phyloP scores from a whole-genome alignment of 2,329 filamentous ascomycete species.

The Hypoxylon sp. region DNA sequence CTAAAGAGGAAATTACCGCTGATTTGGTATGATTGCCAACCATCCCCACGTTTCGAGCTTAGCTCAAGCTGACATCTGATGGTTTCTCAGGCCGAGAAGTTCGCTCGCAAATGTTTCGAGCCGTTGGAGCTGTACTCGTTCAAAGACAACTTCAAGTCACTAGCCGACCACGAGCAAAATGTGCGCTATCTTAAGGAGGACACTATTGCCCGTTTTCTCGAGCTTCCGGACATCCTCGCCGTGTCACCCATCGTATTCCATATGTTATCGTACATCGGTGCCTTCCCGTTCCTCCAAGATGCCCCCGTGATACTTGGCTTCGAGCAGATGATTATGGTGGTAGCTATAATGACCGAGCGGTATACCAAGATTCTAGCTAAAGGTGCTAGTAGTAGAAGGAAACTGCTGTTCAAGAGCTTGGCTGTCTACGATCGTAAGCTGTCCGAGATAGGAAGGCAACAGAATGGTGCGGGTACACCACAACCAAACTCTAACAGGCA shows the following conservation, averaged over 20 bases:
- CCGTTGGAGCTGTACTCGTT: conserved; percentile 80
- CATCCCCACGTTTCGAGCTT: background rate
- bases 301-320: conserved; percentile 79
- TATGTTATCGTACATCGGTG: conserved; percentile 78
- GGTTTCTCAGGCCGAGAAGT: conserved; percentile 67
- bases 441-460: conserved; percentile 53
- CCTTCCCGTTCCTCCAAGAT: conserved; percentile 80
- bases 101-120: conserved; percentile 79
- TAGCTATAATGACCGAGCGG: conserved; percentile 79
- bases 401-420: conserved; percentile 78
- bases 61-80: conserved; percentile 22
- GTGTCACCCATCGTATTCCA: conserved; percentile 79
- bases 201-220: conserved; percentile 78
- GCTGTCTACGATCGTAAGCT: conserved; percentile 77
- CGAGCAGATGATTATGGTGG: conserved; percentile 78
- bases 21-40: conserved; percentile 62
- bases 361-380: conserved; percentile 74
- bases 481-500: conserved; percentile 42
- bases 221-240: conserved; percentile 78
- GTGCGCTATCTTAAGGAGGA: conserved; percentile 78
- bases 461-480: conserved; percentile 18
- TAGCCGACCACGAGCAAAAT: conserved; percentile 74
- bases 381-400: conserved; percentile 70
- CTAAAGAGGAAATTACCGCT: conserved; percentile 66
- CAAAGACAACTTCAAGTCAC: conserved; percentile 78